Evolutionary conservation across 2,329 filamentous ascomycete species (phyloP), one percentile per base, ranked within the genome.

Genomic region (Didymosphaeria variabile): DNA sequence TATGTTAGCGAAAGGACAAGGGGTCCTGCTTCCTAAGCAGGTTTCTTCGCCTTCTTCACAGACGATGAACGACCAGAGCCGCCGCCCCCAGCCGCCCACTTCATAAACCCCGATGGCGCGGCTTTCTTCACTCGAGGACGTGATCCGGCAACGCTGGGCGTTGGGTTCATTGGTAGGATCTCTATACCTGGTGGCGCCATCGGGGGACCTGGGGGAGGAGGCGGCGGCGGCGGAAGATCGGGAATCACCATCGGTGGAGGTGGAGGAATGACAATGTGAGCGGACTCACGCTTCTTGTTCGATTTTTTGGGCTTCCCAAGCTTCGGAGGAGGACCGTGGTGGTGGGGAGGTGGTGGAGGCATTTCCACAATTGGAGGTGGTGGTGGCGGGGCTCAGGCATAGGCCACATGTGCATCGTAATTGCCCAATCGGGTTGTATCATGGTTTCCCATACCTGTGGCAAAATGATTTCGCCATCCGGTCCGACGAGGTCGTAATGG

Each of bases 361-460:
- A 34, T 15, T 1, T 10, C 17, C 32, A 54, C 55, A 40, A n/a
- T 2, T 7, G 63, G 61, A 26, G 61, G 61, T n/a, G 61, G 61
- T n/a, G 63, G 60, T 45, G 61, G 61, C 15, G 61, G 61, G 70
- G 70, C 40, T 79, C 75, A 12, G 73, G 70, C 70, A 81, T 77
- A 0, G 80, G 80, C 80, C 80, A 82, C 69, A 82, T 79, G 59
- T 80, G 77, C 79, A 82, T 82, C 17, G 71, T 79, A 60, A 82
- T 79, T 49, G 77, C 72, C 79, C 78, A 81, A 60, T 80, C 80
- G 0, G 80, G 80, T 65, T 82, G 72, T 31, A 82, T 70, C 69
- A 80, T 77, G 1, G 74, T 79, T 40, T 82, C 80, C 80, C 80
- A 82, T 15, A 81, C 77, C 58, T 80, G 78, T 3, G 80, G 80